Evolutionary conservation across 2,329 filamentous ascomycete species (phyloP), one percentile per base, ranked within the genome.

Genomic region (Fonsecaea multimorphosa): DNA sequence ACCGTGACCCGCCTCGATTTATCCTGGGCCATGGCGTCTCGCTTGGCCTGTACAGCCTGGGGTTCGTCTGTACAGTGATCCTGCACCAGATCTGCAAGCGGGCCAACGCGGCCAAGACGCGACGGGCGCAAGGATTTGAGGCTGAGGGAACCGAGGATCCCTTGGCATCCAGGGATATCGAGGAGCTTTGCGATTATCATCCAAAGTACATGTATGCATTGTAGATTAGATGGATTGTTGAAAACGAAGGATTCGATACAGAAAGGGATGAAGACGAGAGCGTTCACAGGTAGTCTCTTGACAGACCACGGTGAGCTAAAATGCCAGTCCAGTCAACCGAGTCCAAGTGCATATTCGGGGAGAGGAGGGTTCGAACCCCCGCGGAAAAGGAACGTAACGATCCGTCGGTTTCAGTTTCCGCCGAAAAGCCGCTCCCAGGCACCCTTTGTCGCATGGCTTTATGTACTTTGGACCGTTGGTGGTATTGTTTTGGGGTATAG

Each of bases 1-100:
- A 64, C 32, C 11, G 32, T 11, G 22, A 22, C 3, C 65, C 61
- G 19, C 65, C 65, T 2, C 34, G 61, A 1, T 67, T 57, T 34
- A 51, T 58, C 36, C 27, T 44, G 19, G 61, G 65, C 7, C 65
- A 67, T 29, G 65, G 56, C 1, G 38, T 64, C 31, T 22, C 38
- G 1, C 44, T 66, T 12, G 64, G 59, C 36, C 24, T 66, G 3
- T 46, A 65, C n/a, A 12, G n/a, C 19, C n/a, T 65, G 1, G 52
- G 14, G 14, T 8, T 49, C 11, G 19, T 36, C 12, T 61, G 46
- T 27, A 38, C 31, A 3, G 14, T 29, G 3, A 27, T 56, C 12
- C 16, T 44, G 11, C 49, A 55, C 12, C 19, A 16, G 14, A 59
- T 59, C 31, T 24, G 52, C 29, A 44, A 22, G 31, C 29, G 46